phyloP scores from a whole-genome alignment of 371 early-diverging fungal genomes.

The Rhizomucor miehei region DNA sequence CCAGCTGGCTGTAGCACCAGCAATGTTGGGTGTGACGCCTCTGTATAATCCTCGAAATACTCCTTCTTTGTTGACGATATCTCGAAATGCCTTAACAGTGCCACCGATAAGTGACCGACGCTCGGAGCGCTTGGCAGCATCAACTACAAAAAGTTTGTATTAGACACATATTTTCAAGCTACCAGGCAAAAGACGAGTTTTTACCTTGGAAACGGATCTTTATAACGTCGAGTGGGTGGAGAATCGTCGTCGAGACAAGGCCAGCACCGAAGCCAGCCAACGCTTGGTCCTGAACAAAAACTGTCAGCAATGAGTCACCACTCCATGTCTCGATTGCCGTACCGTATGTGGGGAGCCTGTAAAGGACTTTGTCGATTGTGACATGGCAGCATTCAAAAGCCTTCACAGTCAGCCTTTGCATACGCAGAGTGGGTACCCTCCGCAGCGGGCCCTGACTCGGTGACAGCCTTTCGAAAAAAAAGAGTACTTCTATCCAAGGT shows the following conservation, averaged over 20 bases:
- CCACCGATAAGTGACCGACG: conserved; percentile 59
- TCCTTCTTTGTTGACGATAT: conserved; percentile 56
- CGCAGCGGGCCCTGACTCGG: too few species aligned
- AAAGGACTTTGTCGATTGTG: conserved; percentile 1
- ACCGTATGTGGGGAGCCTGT: neutral
- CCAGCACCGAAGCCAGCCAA: conserved; percentile 89
- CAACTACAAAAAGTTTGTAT: conserved; percentile 30
- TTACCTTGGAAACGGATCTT: conserved; percentile 90
- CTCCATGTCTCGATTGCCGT: neutral
- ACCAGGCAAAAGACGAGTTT: neutral
- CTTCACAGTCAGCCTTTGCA: too few species aligned
- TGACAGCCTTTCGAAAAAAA: too few species aligned
- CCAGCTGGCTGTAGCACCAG: conserved; percentile 93
- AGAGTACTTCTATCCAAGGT: too few species aligned
- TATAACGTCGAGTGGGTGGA: conserved; percentile 92
- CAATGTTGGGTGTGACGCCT: conserved; percentile 87
- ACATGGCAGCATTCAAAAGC: too few species aligned
- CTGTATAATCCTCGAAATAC: conserved; percentile 78
- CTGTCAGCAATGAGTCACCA: neutral
- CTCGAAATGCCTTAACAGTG: conserved; percentile 61
- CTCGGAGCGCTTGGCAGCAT: conserved; percentile 40
- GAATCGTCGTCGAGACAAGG: conserved; percentile 71
- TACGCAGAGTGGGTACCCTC: too few species aligned
- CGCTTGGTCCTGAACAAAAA: conserved; percentile 71
- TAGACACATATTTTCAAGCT: neutral